Conservation (phyloP, 768 basidiomycete species). For the Boletus rubroflammeus region DNA sequence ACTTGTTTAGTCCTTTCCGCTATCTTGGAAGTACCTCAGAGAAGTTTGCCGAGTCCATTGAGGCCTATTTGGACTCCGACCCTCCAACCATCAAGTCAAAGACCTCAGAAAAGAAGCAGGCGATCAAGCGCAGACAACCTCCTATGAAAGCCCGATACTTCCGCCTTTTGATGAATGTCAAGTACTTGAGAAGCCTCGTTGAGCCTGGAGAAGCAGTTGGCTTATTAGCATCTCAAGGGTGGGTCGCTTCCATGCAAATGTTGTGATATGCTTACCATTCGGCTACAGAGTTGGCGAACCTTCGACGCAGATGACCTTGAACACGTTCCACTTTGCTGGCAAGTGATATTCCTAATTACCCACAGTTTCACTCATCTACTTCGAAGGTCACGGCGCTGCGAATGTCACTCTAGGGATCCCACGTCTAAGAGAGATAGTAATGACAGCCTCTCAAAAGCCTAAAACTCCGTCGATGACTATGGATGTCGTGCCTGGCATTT, state of each 20-base stretch:
- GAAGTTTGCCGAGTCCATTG: slow-evolving; percentile 76
- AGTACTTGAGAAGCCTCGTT: slow-evolving; percentile 89
- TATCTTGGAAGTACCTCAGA: slow-evolving; percentile 92
- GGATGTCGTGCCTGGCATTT: slow-evolving; percentile 52
- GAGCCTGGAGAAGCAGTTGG: slow-evolving; percentile 99
- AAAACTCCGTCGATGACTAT: slow-evolving; percentile 98
- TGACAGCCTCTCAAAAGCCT: slow-evolving; percentile 95
- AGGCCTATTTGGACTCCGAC: slow-evolving; percentile 75
- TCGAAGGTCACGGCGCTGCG: slow-evolving; percentile 93
- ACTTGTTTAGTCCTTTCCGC: slow-evolving; percentile 71
- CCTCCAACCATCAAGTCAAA: slow-evolving; percentile 49
- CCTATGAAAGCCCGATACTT: slow-evolving; percentile 58
- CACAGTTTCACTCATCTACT: slow-evolving; percentile 1
- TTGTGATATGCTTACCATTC: slow-evolving; percentile 1
- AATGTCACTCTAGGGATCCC: slow-evolving; percentile 99
- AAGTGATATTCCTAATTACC: slow-evolving; percentile 23
- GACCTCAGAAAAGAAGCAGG: slow-evolving; percentile 36
- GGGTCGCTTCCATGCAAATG: slow-evolving; percentile 23
- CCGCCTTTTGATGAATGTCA: slow-evolving; percentile 80
- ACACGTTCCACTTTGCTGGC: slow-evolving; percentile 99
- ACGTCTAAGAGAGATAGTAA: slow-evolving; percentile 96
- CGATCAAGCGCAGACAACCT: slow-evolving; percentile 43
- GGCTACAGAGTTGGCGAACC: slow-evolving; percentile 86
- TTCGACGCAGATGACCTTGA: slow-evolving; percentile 99
- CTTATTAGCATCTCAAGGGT: slow-evolving; percentile 95